Percentiles rank a stretch among this genome's conserved stretches.
phyloP scores from a whole-genome alignment of 176 grass and related monocot genomes.

The Pharus latifolius region DNA sequence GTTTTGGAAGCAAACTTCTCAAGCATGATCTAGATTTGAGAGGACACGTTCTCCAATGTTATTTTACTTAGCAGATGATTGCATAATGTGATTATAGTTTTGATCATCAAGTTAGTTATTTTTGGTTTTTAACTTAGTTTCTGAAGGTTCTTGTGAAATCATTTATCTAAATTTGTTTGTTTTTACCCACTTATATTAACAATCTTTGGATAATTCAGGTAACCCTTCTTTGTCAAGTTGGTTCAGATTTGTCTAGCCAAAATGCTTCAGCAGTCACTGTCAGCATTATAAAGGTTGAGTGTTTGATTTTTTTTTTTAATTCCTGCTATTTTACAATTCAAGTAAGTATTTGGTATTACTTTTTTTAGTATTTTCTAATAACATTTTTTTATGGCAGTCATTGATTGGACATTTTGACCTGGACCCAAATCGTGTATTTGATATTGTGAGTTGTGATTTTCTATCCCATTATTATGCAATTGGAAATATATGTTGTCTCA shows the following conservation, averaged over 20 bases:
- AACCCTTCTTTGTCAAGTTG: conserved; percentile 90
- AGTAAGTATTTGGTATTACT: neutral
- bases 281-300: conserved; percentile 89
- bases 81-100: neutral
- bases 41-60: neutral
- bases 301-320: neutral
- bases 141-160: conserved; percentile 7
- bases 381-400: conserved; percentile 47
- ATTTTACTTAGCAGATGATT: neutral
- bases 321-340: conserved; percentile 3
- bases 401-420: conserved; percentile 99
- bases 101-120: no score
- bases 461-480: neutral
- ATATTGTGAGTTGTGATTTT: conserved; percentile 80
- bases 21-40: neutral
- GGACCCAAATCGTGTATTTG: conserved; percentile 96
- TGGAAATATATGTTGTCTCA: neutral
- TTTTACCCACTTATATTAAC: conserved; percentile 6
- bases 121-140: conserved; percentile 1
- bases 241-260: conserved; percentile 54
- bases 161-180: neutral
- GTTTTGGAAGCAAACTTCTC: neutral
- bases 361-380: neutral
- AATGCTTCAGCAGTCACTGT: conserved; percentile 64
- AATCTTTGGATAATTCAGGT: conserved; percentile 46